Percentiles rank a stretch among this genome's conserved stretches.
Evolutionary conservation across 2,329 filamentous ascomycete species (phyloP).

Genomic region (Penicillium sp.): DNA sequence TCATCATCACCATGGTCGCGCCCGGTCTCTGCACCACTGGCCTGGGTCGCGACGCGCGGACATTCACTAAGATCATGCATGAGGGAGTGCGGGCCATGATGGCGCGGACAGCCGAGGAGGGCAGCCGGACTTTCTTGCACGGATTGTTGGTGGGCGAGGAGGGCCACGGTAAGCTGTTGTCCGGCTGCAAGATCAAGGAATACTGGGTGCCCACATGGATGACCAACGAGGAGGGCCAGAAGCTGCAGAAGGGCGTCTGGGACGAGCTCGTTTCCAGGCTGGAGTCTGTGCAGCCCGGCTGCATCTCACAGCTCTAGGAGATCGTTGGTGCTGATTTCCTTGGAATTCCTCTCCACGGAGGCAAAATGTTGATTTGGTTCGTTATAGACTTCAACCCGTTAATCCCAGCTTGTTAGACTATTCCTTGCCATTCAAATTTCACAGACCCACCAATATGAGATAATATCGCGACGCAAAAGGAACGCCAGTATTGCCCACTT

Average conservation of each 20-base stretch:
- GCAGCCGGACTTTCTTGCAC: neutral
- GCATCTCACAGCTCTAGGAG: neutral
- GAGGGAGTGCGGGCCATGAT: neutral
- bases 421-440: too few species aligned
- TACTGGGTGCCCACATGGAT: neutral
- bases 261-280: neutral
- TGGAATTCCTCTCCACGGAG: too few species aligned
- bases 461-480: too few species aligned
- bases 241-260: neutral
- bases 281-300: neutral
- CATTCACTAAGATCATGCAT: neutral
- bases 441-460: too few species aligned
- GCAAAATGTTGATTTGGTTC: too few species aligned
- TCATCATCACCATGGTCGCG: slow-evolving; percentile 1
- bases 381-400: too few species aligned
- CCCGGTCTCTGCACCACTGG: neutral
- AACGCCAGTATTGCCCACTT: too few species aligned
- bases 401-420: too few species aligned
- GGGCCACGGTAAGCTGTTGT: neutral
- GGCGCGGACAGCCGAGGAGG: neutral
- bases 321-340: too few species aligned
- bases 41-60: neutral
- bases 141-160: neutral
- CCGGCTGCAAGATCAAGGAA: neutral
- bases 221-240: neutral